Conservation (phyloP, 2,329 filamentous ascomycete species). For the Dactylellina leptospora region DNA sequence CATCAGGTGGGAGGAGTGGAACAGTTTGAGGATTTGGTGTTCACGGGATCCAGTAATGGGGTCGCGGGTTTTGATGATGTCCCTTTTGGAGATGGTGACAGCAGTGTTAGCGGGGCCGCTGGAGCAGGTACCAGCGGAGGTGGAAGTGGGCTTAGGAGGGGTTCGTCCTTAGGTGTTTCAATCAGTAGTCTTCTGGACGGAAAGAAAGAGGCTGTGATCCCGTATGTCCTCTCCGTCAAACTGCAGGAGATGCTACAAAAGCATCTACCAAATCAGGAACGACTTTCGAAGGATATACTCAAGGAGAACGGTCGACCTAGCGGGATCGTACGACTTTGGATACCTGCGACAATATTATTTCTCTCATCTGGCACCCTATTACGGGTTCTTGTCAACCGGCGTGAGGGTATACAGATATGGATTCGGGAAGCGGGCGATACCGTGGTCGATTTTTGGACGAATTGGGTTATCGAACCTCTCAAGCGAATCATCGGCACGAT, state of each 20-base stretch:
- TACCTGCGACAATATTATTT: conserved; percentile 75
- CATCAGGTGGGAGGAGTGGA: conserved; percentile 62
- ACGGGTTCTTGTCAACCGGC: conserved; percentile 76
- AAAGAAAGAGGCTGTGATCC: conserved; percentile 54
- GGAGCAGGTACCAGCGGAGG: conserved; percentile 66
- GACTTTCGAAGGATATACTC: conserved; percentile 32
- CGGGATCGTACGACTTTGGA: conserved; percentile 82
- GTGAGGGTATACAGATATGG: conserved; percentile 81
- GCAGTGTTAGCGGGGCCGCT: conserved; percentile 64
- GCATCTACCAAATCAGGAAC: conserved; percentile 73
- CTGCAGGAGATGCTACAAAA: conserved; percentile 74
- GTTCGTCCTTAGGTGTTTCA: conserved; percentile 58
- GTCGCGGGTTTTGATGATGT: conserved; percentile 72
- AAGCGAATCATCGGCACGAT: conserved; percentile 89
- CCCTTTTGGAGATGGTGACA: conserved; percentile 63
- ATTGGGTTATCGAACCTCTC: conserved; percentile 90
- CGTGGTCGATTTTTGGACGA: conserved; percentile 87
- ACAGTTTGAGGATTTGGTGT: conserved; percentile 68
- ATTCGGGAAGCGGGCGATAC: conserved; percentile 80
- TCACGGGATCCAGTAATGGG: conserved; percentile 61
- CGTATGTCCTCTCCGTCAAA: conserved; percentile 67
- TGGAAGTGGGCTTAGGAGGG: conserved; percentile 67
- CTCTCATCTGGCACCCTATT: conserved; percentile 89
- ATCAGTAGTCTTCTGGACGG: conserved; percentile 61
- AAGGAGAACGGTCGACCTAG: conserved; percentile 72